These are phyloP conservation scores for Mycena capillaripes DNA, from an alignment of 768 basidiomycete species.

Conservation along the genomic window DNA sequence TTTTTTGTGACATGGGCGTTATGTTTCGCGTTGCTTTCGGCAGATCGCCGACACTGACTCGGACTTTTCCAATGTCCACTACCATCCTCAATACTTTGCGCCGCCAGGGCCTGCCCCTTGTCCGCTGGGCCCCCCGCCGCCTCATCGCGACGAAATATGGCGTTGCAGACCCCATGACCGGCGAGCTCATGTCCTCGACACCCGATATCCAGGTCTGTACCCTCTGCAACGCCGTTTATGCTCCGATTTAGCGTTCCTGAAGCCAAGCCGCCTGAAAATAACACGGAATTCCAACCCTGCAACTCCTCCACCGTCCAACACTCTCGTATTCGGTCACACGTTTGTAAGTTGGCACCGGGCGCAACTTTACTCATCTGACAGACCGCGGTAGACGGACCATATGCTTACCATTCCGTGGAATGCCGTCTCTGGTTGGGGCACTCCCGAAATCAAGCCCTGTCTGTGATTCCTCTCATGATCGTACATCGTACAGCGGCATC, in stretches of 20 bases:
- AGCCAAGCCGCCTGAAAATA: conserved; percentile 70
- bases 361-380: conserved; percentile 21
- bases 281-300: conserved; percentile 66
- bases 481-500: conserved; percentile 1
- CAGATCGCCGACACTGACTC: not conserved
- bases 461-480: conserved; percentile 43
- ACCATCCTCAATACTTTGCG: conserved; percentile 27
- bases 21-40: not conserved
- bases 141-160: conserved; percentile 34
- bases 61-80: conserved; percentile 13
- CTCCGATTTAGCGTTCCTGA: not conserved
- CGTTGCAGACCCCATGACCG: conserved; percentile 61
- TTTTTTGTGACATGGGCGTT: conserved; percentile 1
- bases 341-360: conserved; percentile 67
- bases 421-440: conserved; percentile 80
- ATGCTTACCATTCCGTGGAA: conserved; percentile 89
- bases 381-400: conserved; percentile 77
- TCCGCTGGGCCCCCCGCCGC: conserved; percentile 26
- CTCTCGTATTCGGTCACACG: conserved; percentile 86
- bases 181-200: conserved; percentile 56
- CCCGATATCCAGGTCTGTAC: conserved; percentile 67
- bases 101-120: conserved; percentile 22
- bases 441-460: conserved; percentile 89
- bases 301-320: conserved; percentile 72
- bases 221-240: not conserved